Evolutionary conservation across 495 filamentous ascomycete genomes (phyloP).

Genomic region (Geopyxis carbonaria): DNA sequence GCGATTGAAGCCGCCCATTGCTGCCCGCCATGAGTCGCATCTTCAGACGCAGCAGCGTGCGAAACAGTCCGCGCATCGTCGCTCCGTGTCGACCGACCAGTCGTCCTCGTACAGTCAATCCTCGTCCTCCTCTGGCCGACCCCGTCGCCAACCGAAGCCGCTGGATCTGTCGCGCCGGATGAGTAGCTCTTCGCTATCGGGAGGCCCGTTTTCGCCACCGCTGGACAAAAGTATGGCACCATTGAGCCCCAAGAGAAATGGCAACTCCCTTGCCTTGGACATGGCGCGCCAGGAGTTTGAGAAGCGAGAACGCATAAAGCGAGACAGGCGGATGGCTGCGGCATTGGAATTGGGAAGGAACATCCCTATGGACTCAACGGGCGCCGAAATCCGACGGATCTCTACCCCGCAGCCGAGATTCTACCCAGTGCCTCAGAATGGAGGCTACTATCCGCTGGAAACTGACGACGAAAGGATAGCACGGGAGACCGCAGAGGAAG

Average conservation of each 20-base stretch:
- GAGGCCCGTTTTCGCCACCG: slow-evolving; percentile 16
- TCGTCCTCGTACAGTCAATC: too few species aligned
- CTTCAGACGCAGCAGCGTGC: slow-evolving; percentile 3
- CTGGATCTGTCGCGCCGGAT: slow-evolving; percentile 13
- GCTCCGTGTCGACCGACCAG: too few species aligned
- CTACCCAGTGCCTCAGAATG: neutral
- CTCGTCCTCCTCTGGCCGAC: slow-evolving; percentile 2
- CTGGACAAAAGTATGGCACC: slow-evolving; percentile 7
- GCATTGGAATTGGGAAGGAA: slow-evolving; percentile 12
- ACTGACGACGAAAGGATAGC: neutral
- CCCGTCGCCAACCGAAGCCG: slow-evolving; percentile 7
- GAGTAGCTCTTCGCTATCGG: slow-evolving; percentile 6
- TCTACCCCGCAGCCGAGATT: too few species aligned
- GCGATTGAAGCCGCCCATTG: slow-evolving; percentile 46
- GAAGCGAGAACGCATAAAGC: slow-evolving; percentile 17
- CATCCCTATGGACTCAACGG: slow-evolving; percentile 16
- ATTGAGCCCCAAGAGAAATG: slow-evolving; percentile 3
- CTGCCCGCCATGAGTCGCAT: slow-evolving; percentile 41
- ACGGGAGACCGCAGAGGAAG: slow-evolving; percentile 3
- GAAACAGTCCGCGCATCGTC: slow-evolving; percentile 6
- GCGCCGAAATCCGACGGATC: slow-evolving; percentile 18
- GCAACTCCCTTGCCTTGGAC: slow-evolving; percentile 12
- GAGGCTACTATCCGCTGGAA: neutral
- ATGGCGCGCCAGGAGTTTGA: slow-evolving; percentile 23
- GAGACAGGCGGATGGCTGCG: slow-evolving; percentile 7